These are phyloP conservation scores for Moniliella sp. DNA, from an alignment of 1,284 basidiomycete genomes.

Conservation along the genomic window DNA sequence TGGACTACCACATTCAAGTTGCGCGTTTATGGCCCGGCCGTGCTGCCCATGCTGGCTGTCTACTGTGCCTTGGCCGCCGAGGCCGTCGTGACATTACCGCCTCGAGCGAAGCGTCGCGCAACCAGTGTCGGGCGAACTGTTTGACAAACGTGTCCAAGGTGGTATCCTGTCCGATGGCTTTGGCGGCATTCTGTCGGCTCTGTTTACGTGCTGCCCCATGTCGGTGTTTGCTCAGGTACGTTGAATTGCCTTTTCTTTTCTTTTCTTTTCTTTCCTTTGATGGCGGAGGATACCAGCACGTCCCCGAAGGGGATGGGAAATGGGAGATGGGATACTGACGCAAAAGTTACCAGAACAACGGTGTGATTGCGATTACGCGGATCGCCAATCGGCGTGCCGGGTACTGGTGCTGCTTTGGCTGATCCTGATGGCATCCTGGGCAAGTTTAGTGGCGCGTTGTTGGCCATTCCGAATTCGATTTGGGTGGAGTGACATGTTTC, in stretches of 20 bases:
- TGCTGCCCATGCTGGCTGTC: constrained; percentile 60
- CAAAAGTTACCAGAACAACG: constrained; percentile 67
- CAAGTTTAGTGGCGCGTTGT: constrained; percentile 45
- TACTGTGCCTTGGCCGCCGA: constrained; percentile 51
- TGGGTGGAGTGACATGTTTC: constrained; percentile 44
- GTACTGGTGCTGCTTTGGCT: constrained; percentile 18
- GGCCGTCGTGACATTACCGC: constrained; percentile 65
- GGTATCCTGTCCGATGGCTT: constrained; percentile 54
- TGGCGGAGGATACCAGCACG: too few relatives aligned
- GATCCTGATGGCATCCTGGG: constrained; percentile 41
- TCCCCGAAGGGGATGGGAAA: too few relatives aligned
- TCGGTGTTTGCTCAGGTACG: constrained; percentile 47
- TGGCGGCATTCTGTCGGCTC: constrained; percentile 44
- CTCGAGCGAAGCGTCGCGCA: constrained; percentile 54
- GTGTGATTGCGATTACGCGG: constrained; percentile 35
- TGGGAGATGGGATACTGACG: too few relatives aligned
- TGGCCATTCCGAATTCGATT: constrained; percentile 50
- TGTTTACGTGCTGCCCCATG: constrained; percentile 56
- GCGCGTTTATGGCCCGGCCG: constrained; percentile 56
- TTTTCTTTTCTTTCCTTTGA: too few relatives aligned
- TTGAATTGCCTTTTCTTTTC: too few relatives aligned
- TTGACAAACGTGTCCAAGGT: constrained; percentile 61
- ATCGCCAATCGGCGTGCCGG: constrained; percentile 19
- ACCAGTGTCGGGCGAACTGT: constrained; percentile 33
- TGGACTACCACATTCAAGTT: constrained; percentile 62